Evolutionary conservation across 305 asterid species (phyloP).

Genomic region (Coffea humblotiana): DNA sequence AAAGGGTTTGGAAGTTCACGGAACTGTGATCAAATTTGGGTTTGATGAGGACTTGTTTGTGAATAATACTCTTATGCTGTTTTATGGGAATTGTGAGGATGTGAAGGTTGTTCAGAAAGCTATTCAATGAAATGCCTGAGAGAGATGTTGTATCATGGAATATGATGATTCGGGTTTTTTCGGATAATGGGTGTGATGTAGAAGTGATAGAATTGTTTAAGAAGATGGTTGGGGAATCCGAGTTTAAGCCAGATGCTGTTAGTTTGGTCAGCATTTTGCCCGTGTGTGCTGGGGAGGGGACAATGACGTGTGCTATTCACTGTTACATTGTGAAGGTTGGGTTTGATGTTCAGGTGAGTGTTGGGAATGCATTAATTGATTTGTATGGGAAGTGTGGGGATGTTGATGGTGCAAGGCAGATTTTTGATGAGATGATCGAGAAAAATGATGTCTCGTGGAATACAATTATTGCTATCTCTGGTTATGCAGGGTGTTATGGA

Average conservation of each 20-base stretch:
- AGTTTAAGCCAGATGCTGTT: conserved; percentile 51
- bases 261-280: conserved; percentile 69
- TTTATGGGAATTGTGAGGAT: conserved; percentile 57
- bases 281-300: conserved; percentile 46
- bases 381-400: conserved; percentile 69
- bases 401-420: conserved; percentile 36
- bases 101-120: conserved; percentile 24
- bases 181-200: conserved; percentile 34
- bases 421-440: conserved; percentile 59
- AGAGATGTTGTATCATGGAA: conserved; percentile 41
- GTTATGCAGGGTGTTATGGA: conserved; percentile 28
- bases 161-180: conserved; percentile 8
- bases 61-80: conserved; percentile 55
- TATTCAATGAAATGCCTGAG: conserved; percentile 21
- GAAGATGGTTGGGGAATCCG: conserved; percentile 37
- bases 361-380: conserved; percentile 52
- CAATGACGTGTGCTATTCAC: conserved; percentile 49
- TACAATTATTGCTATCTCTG: conserved; percentile 48
- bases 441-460: conserved; percentile 84
- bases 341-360: conserved; percentile 42
- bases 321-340: conserved; percentile 58
- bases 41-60: conserved; percentile 58
- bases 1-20: conserved; percentile 78
- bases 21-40: conserved; percentile 56
- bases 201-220: conserved; percentile 41